Evolutionary conservation across 1,284 basidiomycete species (phyloP).

Genomic region (Sphaerobolus stellatus): DNA sequence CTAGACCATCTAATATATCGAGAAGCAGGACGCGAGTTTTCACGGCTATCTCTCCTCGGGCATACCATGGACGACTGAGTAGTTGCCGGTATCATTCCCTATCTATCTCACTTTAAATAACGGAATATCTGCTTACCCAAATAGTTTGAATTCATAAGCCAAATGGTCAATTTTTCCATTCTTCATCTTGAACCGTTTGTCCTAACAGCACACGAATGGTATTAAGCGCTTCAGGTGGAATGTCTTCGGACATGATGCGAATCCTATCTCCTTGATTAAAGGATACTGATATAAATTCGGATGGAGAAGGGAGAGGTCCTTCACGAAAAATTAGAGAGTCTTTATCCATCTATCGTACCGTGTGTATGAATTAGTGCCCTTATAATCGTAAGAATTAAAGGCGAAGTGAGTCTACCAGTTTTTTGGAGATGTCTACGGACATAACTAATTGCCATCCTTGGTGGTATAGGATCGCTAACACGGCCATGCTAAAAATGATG

Average conservation of each 20-base stretch:
- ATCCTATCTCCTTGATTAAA: neutral
- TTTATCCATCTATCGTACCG: slow-evolving; percentile 1
- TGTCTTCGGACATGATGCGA: neutral
- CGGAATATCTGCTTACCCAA: neutral
- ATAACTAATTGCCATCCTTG: neutral
- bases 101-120: neutral
- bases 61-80: neutral
- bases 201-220: neutral
- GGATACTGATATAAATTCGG: neutral
- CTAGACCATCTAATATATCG: neutral
- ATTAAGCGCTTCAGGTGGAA: neutral
- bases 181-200: neutral
- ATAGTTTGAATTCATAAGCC: neutral
- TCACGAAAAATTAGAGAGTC: neutral
- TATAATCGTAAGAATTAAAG: neutral
- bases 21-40: neutral
- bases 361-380: too few relatives aligned
- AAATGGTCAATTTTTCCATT: neutral
- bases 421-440: neutral
- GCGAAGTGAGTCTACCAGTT: neutral
- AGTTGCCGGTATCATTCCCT: neutral
- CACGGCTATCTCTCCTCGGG: neutral
- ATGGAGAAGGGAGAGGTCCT: neutral
- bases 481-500: neutral
- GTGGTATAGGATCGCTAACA: neutral